Percentiles rank a stretch among this genome's conserved stretches.
Conservation (phyloP, 257 asterid species). For the Nyctanthes arbortristis region DNA sequence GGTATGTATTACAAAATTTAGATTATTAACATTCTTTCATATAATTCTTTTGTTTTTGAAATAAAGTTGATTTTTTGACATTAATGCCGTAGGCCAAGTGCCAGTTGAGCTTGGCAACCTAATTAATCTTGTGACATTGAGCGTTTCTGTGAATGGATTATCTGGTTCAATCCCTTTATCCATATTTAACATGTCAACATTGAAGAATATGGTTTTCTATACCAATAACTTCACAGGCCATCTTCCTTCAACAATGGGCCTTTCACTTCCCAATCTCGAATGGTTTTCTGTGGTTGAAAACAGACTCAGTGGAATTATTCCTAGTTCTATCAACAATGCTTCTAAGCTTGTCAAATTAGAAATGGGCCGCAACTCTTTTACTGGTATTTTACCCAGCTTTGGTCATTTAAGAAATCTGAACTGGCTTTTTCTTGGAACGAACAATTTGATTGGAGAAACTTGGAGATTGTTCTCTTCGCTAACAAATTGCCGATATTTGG, state of each 20-base stretch:
- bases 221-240: slow-evolving; percentile 37
- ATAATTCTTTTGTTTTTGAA: too few relatives aligned
- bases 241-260: slow-evolving; percentile 38
- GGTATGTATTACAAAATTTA: too few relatives aligned
- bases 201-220: slow-evolving; percentile 1
- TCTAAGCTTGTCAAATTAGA: slow-evolving; percentile 32
- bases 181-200: slow-evolving; percentile 27
- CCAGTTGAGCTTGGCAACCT: slow-evolving; percentile 26
- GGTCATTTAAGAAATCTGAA: slow-evolving; percentile 35
- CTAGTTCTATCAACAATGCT: slow-evolving; percentile 47
- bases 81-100: slow-evolving; percentile 24
- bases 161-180: slow-evolving; percentile 8
- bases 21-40: too few relatives aligned
- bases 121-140: background rate
- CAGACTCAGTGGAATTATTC: slow-evolving; percentile 50
- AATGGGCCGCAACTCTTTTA: slow-evolving; percentile 27
- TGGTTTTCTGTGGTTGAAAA: too few relatives aligned
- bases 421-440: slow-evolving; percentile 24
- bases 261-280: too few relatives aligned
- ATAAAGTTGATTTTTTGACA: too few relatives aligned
- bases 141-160: background rate
- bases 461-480: slow-evolving; percentile 38
- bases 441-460: slow-evolving; percentile 42
- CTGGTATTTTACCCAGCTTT: slow-evolving; percentile 40
- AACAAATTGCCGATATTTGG: slow-evolving; percentile 39